phyloP scores from a whole-genome alignment of 1,139 yeast genomes.

The Meyerozyma carpophila region DNA sequence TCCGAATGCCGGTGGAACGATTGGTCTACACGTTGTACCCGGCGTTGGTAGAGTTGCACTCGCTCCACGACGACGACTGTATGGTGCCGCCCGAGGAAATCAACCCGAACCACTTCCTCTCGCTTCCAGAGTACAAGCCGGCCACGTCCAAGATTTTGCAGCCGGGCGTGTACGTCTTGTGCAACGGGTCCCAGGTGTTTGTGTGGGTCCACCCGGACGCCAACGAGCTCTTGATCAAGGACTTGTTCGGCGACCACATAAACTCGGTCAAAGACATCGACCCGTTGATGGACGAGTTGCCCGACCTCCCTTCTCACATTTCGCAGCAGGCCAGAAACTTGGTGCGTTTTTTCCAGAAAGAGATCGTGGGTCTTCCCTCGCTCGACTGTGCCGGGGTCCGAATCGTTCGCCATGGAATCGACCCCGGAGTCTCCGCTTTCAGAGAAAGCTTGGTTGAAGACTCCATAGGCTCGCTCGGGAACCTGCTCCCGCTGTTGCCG shows the following conservation, averaged over 20 bases:
- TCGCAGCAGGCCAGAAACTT: slow-evolving; percentile 65
- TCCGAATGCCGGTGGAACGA: slow-evolving; percentile 52
- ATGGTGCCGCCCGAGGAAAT: slow-evolving; percentile 31
- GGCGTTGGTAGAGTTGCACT: slow-evolving; percentile 69
- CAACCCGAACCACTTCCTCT: slow-evolving; percentile 41
- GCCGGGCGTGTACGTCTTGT: slow-evolving; percentile 77
- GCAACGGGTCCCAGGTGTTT: slow-evolving; percentile 58
- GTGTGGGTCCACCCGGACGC: slow-evolving; percentile 74
- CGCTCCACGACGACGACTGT: slow-evolving; percentile 53
- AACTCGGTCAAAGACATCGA: slow-evolving; percentile 40
- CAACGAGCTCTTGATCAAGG: slow-evolving; percentile 61
- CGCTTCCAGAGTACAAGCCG: slow-evolving; percentile 48
- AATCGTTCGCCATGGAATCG: slow-evolving; percentile 61
- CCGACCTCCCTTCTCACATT: slow-evolving; percentile 64
- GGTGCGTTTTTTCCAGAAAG: slow-evolving; percentile 43
- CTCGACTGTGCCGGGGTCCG: slow-evolving; percentile 43
- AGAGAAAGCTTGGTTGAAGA: slow-evolving; percentile 71
- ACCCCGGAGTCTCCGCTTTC: slow-evolving; percentile 56
- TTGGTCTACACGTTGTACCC: slow-evolving; percentile 75
- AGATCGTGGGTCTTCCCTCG: slow-evolving; percentile 28
- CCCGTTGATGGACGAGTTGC: slow-evolving; percentile 57
- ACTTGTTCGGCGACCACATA: slow-evolving; percentile 61
- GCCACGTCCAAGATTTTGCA: slow-evolving; percentile 42
- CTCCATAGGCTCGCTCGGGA: slow-evolving; percentile 11
- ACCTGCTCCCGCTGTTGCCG: slow-evolving; percentile 14